Evolutionary conservation across 2,329 filamentous ascomycete species (phyloP).

Genomic region (Penicillium sp.): DNA sequence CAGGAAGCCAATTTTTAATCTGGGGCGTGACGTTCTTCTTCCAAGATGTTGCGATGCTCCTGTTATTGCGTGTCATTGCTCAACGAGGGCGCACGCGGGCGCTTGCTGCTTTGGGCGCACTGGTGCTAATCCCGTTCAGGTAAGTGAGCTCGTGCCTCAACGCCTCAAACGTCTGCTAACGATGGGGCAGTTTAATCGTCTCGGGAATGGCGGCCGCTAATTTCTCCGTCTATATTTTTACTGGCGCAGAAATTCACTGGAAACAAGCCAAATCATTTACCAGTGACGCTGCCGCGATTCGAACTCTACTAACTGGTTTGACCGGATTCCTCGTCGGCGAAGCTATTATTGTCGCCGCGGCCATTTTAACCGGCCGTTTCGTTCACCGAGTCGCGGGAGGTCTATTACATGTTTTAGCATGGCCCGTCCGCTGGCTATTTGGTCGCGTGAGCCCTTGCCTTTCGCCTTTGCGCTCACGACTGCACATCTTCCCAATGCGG

Average conservation of each 20-base stretch:
- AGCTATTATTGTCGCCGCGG: slow-evolving; percentile 7
- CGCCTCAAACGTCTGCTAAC: not conserved
- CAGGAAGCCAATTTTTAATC: slow-evolving; percentile 19
- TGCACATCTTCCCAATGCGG: slow-evolving; percentile 1
- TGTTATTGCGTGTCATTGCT: slow-evolving; percentile 23
- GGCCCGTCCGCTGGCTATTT: slow-evolving; percentile 6
- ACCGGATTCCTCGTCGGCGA: slow-evolving; percentile 6
- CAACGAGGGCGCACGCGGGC: slow-evolving; percentile 23
- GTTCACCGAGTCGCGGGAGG: not conserved
- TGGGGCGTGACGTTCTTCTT: slow-evolving; percentile 33
- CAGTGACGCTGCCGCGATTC: slow-evolving; percentile 5
- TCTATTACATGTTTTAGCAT: slow-evolving; percentile 6
- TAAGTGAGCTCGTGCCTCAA: slow-evolving; percentile 13
- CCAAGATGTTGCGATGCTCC: slow-evolving; percentile 28
- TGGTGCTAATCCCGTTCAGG: slow-evolving; percentile 30
- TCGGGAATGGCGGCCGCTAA: slow-evolving; percentile 20
- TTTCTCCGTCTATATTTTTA: slow-evolving; percentile 19
- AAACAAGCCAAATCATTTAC: slow-evolving; percentile 14
- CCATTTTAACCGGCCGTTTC: slow-evolving; percentile 10
- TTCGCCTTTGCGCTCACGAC: not conserved
- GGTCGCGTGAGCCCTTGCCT: slow-evolving; percentile 2
- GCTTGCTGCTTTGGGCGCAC: slow-evolving; percentile 17
- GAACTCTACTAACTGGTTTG: slow-evolving; percentile 9
- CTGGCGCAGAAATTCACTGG: slow-evolving; percentile 25
- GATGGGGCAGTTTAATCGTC: not conserved